Evolutionary conservation across 164 flowering plant genomes (phyloP), one percentile per base, ranked within the genome.

Genomic region (Brasenia schreberi): DNA sequence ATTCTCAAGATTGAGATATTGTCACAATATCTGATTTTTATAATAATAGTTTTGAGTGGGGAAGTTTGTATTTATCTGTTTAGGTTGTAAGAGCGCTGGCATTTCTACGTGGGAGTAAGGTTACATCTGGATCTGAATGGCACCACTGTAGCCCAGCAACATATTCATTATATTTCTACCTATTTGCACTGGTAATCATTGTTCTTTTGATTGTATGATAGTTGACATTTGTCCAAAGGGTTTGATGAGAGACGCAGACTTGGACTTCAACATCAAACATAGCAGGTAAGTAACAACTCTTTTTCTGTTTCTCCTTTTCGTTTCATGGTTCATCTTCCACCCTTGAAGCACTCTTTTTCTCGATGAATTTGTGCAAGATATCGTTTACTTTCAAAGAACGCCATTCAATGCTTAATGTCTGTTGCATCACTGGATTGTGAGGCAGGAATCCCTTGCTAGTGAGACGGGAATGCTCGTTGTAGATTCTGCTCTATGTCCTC

Each of bases 381-480:
- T 23, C 27, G 0, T 23, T 23, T 23, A 23, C 27, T 23, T 23
- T 23, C 27, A 23, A 23, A 23, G 0, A 23, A 23, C 27, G 27
- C 27, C 27, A 23, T 23, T 23, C 2, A 23, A 23, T 23, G 27
- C 27, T 23, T 23, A 23, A 23, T 2, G 2, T 23, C 27, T 23
- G 27, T 23, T 23, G 27, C 14, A 78, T 67, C 10, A 68, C 69
- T 76, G 90, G 98, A 75, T 87, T 79, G 96, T 87, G 12, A 85
- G 97, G n/a, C 82, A 83, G 73, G 90, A 96, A 68, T 86, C 97
- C 74, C 85, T 87, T 63, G 73, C 65, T 7, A 82, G 77, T 49
- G 98, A 93, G 83, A 93, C 98, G 71, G 98, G 98, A 76, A 90
- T 93, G 97, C 92, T 93, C 70, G 97, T 93, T 72, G 91, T 89